Evolutionary conservation across 805 yeast genomes (phyloP).

Genomic region (Saturnispora halmiae): DNA sequence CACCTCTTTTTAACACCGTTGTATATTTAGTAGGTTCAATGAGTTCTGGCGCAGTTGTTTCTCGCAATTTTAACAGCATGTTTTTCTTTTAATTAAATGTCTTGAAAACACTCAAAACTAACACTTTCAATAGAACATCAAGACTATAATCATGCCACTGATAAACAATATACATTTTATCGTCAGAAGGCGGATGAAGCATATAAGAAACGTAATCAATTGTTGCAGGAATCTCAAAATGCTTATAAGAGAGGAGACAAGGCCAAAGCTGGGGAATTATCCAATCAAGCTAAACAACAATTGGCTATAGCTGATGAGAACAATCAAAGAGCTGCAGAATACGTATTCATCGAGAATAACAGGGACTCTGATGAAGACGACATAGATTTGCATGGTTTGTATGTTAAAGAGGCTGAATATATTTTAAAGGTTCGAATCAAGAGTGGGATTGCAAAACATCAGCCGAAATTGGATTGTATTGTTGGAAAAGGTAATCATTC

Average conservation of each 20-base stretch:
- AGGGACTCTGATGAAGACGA: slow-evolving; percentile 79
- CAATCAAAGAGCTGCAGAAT: slow-evolving; percentile 80
- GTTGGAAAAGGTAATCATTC: slow-evolving; percentile 94
- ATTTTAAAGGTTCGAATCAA: slow-evolving; percentile 64
- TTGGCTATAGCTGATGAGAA: slow-evolving; percentile 52
- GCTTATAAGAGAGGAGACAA: slow-evolving; percentile 75
- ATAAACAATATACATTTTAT: slow-evolving; percentile 50
- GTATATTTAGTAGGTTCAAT: too few relatives aligned
- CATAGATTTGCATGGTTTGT: slow-evolving; percentile 88
- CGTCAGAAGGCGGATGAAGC: slow-evolving; percentile 65
- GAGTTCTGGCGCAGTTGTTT: not conserved
- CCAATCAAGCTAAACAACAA: slow-evolving; percentile 58
- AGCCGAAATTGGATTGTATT: slow-evolving; percentile 62
- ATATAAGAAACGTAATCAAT: slow-evolving; percentile 43
- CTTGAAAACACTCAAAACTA: not conserved
- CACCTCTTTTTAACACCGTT: too few relatives aligned
- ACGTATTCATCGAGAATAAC: slow-evolving; percentile 80
- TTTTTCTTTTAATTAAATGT: not conserved
- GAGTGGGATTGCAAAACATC: slow-evolving; percentile 52
- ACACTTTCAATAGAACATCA: not conserved
- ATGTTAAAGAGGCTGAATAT: slow-evolving; percentile 78
- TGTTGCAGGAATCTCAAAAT: slow-evolving; percentile 59
- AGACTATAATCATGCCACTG: slow-evolving; percentile 70
- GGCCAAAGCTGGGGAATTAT: slow-evolving; percentile 59
- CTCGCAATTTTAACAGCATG: not conserved